Evolutionary conservation across 352 stramenopile genomes (phyloP).

Genomic region (Globisporangium cystogenes): DNA sequence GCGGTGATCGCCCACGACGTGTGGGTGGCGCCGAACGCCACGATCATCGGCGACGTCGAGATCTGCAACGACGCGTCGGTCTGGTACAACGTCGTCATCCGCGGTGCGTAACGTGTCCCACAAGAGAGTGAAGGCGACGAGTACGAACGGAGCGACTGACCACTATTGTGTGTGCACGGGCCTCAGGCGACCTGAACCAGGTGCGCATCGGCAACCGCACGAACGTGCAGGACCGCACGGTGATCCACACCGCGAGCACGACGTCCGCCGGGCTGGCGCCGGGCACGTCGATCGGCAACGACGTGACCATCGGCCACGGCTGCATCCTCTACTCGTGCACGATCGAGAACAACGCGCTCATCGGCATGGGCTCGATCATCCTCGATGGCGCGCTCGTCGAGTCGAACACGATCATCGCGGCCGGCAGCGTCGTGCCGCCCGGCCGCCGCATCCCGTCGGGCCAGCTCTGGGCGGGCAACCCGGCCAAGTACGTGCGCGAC

Average conservation of each 20-base stretch:
- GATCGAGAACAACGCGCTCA: constrained; percentile 95
- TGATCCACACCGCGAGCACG: constrained; percentile 91
- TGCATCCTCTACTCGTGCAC: constrained; percentile 96
- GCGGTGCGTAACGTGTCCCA: constrained; percentile 25
- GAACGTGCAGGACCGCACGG: constrained; percentile 96
- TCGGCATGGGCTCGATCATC: constrained; percentile 95
- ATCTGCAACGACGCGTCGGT: constrained; percentile 93
- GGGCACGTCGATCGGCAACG: constrained; percentile 92
- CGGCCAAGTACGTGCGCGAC: constrained; percentile 91
- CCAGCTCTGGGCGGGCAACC: constrained; percentile 96
- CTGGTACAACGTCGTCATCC: constrained; percentile 96
- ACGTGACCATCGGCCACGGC: constrained; percentile 94
- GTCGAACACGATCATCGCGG: constrained; percentile 93
- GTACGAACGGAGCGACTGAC: too few relatives aligned
- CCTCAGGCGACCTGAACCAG: constrained; percentile 79
- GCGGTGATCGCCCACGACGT: constrained; percentile 88
- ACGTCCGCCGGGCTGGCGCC: constrained; percentile 69
- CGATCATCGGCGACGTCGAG: constrained; percentile 94
- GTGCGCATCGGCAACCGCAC: constrained; percentile 94
- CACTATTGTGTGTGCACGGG: not conserved
- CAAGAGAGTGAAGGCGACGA: too few relatives aligned
- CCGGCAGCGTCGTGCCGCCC: constrained; percentile 91
- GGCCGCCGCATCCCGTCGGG: constrained; percentile 86
- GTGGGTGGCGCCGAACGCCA: constrained; percentile 96
- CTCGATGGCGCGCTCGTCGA: constrained; percentile 90